These are phyloP conservation scores for Talaromyces ruber DNA, from an alignment of 495 filamentous ascomycete genomes.

Conservation along the genomic window DNA sequence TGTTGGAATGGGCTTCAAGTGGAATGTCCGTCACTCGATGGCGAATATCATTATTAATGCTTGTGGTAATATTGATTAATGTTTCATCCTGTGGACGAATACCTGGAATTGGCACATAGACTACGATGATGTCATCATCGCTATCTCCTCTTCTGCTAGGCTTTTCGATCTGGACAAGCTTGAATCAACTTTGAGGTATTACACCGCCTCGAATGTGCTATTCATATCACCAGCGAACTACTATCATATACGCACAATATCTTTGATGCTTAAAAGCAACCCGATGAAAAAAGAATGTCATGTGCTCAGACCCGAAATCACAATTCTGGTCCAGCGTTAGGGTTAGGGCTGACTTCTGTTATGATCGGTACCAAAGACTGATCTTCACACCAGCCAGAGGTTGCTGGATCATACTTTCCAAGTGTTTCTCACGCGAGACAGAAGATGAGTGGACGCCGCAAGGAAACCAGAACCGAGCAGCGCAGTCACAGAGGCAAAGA, in stretches of 20 bases:
- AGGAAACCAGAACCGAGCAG: neutral
- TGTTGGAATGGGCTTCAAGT: neutral
- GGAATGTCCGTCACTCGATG: neutral
- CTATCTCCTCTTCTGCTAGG: neutral
- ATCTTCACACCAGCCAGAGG: neutral
- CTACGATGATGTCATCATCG: neutral
- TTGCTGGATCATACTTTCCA: neutral
- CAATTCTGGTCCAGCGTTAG: neutral
- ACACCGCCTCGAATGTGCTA: neutral
- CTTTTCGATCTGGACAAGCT: neutral
- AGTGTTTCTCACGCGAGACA: neutral
- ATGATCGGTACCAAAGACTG: neutral
- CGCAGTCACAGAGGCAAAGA: conserved; percentile 46
- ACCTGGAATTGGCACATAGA: neutral
- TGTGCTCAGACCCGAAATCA: neutral
- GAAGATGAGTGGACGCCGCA: neutral
- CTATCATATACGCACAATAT: neutral
- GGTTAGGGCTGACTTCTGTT: neutral
- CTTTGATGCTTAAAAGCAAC: neutral
- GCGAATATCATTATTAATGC: neutral
- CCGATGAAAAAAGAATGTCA: neutral
- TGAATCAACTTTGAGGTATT: neutral
- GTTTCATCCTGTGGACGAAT: neutral
- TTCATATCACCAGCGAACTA: no score
- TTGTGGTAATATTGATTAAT: neutral